Conservation (phyloP, 176 grass and related monocot species). For the Avena atlantica region DNA sequence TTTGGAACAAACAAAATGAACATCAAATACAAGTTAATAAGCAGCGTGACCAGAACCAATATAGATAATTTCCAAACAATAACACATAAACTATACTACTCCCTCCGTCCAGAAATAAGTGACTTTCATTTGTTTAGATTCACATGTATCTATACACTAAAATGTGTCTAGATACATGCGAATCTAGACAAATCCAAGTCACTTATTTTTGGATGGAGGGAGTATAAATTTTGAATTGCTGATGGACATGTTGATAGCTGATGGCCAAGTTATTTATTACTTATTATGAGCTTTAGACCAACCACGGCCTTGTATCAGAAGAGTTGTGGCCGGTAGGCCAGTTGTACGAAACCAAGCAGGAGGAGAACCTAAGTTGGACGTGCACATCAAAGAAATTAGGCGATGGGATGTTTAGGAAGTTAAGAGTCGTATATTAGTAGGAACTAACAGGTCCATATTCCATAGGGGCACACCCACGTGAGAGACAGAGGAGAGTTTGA, state of each 20-base stretch:
- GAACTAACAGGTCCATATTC: background rate
- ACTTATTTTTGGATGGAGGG: no score
- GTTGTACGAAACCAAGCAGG: background rate
- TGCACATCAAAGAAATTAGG: slow-evolving; percentile 8
- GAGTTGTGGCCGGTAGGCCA: background rate
- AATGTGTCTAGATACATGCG: no score
- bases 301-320: background rate
- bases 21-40: background rate
- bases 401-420: background rate
- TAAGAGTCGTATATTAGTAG: background rate
- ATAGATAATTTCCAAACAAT: slow-evolving; percentile 18
- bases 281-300: background rate
- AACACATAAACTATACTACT: background rate
- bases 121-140: no score
- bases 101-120: no score
- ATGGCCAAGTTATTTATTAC: background rate
- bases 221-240: background rate
- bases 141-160: no score
- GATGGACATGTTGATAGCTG: background rate
- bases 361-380: background rate
- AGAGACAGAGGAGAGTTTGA: background rate
- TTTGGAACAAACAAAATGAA: slow-evolving; percentile 10
- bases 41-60: background rate
- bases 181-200: no score
- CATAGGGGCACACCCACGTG: background rate